Conservation (phyloP, 305 asterid genomes). For the Petunia hybrid region DNA sequence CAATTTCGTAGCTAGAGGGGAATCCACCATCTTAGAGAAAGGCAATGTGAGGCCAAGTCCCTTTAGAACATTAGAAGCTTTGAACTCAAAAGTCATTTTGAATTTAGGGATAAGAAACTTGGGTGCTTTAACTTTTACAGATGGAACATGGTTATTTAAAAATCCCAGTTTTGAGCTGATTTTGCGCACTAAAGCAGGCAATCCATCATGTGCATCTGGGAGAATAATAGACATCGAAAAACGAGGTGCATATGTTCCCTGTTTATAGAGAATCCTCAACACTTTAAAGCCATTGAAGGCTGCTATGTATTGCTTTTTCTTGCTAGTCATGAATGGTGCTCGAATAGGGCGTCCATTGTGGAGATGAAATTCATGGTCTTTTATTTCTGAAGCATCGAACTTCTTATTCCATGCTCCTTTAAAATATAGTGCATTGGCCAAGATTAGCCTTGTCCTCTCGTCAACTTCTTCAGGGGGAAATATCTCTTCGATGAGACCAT, state of each 20-base stretch:
- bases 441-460: conserved; percentile 60
- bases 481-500: conserved; percentile 67
- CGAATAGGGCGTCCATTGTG: conserved; percentile 52
- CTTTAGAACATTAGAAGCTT: conserved; percentile 66
- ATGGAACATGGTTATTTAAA: conserved; percentile 61
- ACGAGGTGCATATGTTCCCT: conserved; percentile 70
- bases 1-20: conserved; percentile 41
- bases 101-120: conserved; percentile 74
- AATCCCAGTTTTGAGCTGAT: conserved; percentile 58
- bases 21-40: conserved; percentile 70
- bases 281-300: conserved; percentile 72
- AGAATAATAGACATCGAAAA: conserved; percentile 81
- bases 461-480: conserved; percentile 62
- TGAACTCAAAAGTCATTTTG: conserved; percentile 62
- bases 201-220: conserved; percentile 76
- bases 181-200: conserved; percentile 56
- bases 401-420: conserved; percentile 76
- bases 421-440: conserved; percentile 79
- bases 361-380: conserved; percentile 70
- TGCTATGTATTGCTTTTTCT: conserved; percentile 53
- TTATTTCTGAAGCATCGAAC: conserved; percentile 62
- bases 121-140: conserved; percentile 46
- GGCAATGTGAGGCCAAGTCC: conserved; percentile 58
- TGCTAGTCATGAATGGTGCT: conserved; percentile 82
- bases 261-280: conserved; percentile 64